Percentiles rank a stretch among this genome's conserved stretches.
Evolutionary conservation across 257 asterid species (phyloP).

Genomic region (Leptodermis oblonga): DNA sequence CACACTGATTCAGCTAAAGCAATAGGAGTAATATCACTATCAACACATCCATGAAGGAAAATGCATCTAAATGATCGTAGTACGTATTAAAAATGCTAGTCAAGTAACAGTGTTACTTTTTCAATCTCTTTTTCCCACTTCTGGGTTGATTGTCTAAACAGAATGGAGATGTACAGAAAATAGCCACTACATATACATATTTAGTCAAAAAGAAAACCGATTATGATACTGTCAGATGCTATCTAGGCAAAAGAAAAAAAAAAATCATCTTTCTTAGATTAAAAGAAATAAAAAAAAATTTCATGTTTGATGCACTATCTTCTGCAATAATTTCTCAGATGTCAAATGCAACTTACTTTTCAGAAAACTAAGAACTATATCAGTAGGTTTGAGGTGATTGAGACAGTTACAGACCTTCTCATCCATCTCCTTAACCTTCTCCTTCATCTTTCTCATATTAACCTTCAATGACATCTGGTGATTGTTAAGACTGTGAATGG

Average conservation of each 20-base stretch:
- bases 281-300: not conserved
- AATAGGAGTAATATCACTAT: slow-evolving; percentile 6
- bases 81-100: not conserved
- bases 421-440: slow-evolving; percentile 70
- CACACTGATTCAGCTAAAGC: slow-evolving; percentile 10
- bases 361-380: not conserved
- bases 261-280: not conserved
- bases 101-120: no score
- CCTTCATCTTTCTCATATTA: slow-evolving; percentile 56
- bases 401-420: slow-evolving; percentile 55
- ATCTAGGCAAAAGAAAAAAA: not conserved
- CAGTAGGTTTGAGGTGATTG: slow-evolving; percentile 14
- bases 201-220: not conserved
- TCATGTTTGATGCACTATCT: not conserved
- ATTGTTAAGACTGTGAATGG: slow-evolving; percentile 64
- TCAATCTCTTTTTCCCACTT: not conserved
- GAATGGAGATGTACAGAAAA: not conserved
- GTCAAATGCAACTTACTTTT: not conserved
- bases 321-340: not conserved
- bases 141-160: not conserved
- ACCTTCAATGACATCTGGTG: slow-evolving; percentile 66
- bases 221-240: no score
- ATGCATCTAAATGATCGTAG: not conserved
- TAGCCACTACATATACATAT: not conserved
- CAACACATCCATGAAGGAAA: slow-evolving; percentile 2